Conservation (phyloP, 108 stramenopile species). For the Poteriospumella lacustris region DNA sequence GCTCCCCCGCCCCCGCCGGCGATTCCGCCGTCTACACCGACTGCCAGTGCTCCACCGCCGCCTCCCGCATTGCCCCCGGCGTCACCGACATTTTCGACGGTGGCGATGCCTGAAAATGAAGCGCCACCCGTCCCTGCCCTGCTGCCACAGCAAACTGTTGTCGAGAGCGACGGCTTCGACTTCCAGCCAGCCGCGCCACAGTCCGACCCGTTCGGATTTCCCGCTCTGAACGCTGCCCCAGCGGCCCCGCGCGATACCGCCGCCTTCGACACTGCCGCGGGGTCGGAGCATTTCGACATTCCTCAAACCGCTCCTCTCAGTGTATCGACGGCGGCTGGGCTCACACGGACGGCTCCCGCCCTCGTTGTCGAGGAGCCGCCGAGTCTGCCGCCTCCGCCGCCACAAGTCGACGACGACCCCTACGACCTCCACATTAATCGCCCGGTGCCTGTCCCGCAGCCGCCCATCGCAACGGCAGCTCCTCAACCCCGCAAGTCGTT, state of each 20-base stretch:
- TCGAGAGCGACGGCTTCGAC: background rate
- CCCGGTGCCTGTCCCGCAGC: background rate
- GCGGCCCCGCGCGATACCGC: background rate
- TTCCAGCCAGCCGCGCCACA: background rate
- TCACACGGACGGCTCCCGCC: background rate
- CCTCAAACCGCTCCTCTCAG: background rate
- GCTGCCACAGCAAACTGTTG: background rate
- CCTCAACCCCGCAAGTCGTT: no score
- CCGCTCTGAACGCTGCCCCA: background rate
- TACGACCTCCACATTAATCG: background rate
- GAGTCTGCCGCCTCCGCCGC: background rate
- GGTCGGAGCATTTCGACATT: background rate
- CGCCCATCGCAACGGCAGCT: background rate
- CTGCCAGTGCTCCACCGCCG: background rate
- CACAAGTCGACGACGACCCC: background rate
- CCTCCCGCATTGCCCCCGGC: background rate
- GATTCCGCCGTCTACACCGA: background rate
- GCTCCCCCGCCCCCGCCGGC: background rate
- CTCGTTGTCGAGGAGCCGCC: background rate
- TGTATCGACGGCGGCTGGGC: background rate
- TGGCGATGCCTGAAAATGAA: background rate
- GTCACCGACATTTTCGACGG: background rate
- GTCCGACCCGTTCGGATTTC: background rate
- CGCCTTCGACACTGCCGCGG: background rate
- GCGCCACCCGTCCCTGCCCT: background rate